phyloP scores from a whole-genome alignment of 768 basidiomycete genomes.

The Pilatotrama ljubarskyi region DNA sequence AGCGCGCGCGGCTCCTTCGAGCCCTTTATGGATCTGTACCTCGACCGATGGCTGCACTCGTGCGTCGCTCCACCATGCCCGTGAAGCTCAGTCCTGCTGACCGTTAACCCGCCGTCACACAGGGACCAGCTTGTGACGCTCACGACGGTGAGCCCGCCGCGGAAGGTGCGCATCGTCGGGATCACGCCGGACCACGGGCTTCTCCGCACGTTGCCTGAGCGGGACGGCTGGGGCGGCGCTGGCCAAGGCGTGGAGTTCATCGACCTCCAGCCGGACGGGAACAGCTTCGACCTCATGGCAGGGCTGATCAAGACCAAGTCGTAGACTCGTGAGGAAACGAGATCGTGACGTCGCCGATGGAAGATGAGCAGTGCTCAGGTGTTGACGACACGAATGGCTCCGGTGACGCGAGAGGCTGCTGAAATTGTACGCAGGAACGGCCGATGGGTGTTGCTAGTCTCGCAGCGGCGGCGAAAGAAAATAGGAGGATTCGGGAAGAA shows the following conservation, averaged over 20 bases:
- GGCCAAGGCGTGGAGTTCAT: constrained; percentile 53
- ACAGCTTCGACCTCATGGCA: constrained; percentile 94
- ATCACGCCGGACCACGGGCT: constrained; percentile 90
- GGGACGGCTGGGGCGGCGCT: constrained; percentile 31
- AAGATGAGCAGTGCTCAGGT: too few species aligned
- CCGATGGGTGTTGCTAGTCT: too few species aligned
- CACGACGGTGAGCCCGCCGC: constrained; percentile 71
- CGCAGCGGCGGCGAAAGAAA: background rate
- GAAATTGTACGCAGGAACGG: too few species aligned
- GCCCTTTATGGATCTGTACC: constrained; percentile 79
- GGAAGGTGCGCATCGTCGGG: constrained; percentile 72
- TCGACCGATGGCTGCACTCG: constrained; percentile 89
- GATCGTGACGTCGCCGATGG: too few species aligned
- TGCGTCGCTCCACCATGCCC: constrained; percentile 45
- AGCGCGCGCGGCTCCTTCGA: constrained; percentile 67
- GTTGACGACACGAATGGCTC: too few species aligned
- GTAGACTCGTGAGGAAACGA: background rate
- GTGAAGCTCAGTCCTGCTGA: constrained; percentile 7
- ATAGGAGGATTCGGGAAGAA: background rate
- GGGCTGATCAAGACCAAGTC: constrained; percentile 70
- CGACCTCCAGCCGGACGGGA: constrained; percentile 95
- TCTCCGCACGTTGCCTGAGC: constrained; percentile 74
- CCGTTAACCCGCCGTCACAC: constrained; percentile 9
- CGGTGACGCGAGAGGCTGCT: too few species aligned
- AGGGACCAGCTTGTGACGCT: constrained; percentile 85